Percentiles rank a stretch among this genome's conserved stretches.
These are phyloP conservation scores for Baudoinia panamericana DNA, from an alignment of 495 filamentous ascomycete genomes.

Conservation along the genomic window DNA sequence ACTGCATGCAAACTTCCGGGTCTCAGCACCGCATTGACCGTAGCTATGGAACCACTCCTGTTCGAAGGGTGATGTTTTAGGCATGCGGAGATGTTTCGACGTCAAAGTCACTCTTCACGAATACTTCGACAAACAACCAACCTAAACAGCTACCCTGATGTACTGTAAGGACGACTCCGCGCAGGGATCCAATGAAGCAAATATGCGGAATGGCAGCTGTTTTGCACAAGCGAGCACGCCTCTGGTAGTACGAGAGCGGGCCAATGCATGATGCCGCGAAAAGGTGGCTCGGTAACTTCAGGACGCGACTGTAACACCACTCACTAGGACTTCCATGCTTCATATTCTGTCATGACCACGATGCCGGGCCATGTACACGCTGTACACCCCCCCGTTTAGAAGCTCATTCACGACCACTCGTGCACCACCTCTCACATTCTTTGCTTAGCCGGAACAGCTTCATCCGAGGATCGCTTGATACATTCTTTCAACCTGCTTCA, in stretches of 20 bases:
- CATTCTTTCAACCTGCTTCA: constrained; percentile 7
- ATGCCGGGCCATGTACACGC: not conserved
- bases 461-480: not conserved
- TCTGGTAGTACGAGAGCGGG: constrained; percentile 4
- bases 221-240: not conserved
- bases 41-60: not conserved
- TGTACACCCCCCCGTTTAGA: not conserved
- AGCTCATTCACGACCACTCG: not conserved
- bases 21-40: too few relatives aligned
- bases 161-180: not conserved
- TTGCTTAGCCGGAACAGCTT: not conserved
- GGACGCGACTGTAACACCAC: constrained; percentile 6
- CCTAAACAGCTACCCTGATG: not conserved
- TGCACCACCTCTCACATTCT: not conserved
- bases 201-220: not conserved
- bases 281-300: not conserved
- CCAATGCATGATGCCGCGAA: constrained; percentile 10
- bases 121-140: not conserved
- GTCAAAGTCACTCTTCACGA: not conserved
- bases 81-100: not conserved
- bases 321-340: constrained; percentile 1
- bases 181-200: not conserved
- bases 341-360: not conserved
- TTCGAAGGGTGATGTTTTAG: not conserved
- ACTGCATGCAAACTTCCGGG: too few relatives aligned